Percentiles rank a stretch among this genome's conserved stretches.
These are phyloP conservation scores for Colletotrichum camelliae DNA, from an alignment of 2,329 filamentous ascomycete genomes.

Conservation along the genomic window DNA sequence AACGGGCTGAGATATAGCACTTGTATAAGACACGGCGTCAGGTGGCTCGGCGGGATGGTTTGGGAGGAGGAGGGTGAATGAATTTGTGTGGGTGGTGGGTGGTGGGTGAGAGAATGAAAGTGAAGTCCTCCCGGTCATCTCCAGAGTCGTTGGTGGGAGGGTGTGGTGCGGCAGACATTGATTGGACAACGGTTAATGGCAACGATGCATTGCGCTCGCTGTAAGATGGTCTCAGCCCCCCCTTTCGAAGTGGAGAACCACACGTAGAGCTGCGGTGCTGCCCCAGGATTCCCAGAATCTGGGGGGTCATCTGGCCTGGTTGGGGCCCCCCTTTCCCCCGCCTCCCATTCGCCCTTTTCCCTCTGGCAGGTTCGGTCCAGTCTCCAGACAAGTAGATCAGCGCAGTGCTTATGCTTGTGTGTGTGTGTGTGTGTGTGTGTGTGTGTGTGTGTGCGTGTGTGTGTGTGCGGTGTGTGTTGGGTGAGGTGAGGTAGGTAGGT, in stretches of 20 bases:
- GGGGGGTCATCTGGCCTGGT: conserved; percentile 4
- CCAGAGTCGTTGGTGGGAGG: neutral
- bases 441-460: neutral
- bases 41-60: neutral
- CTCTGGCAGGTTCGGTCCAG: neutral
- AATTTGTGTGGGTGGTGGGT: neutral
- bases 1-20: neutral
- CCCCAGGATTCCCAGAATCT: conserved; percentile 12
- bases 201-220: neutral
- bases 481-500: neutral
- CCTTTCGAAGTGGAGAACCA: neutral
- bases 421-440: neutral
- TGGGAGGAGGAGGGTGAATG: neutral
- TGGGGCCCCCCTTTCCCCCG: neutral
- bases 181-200: neutral
- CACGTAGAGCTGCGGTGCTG: neutral
- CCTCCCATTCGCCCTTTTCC: neutral
- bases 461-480: neutral
- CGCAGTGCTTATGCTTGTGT: neutral
- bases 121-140: neutral
- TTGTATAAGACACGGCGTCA: neutral
- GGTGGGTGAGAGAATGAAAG: neutral
- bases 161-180: neutral
- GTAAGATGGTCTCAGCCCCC: neutral
- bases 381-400: neutral